Evolutionary conservation across 805 yeast species (phyloP), one percentile per base, ranked within the genome.

Genomic region (Metschnikowia arizonensis): DNA sequence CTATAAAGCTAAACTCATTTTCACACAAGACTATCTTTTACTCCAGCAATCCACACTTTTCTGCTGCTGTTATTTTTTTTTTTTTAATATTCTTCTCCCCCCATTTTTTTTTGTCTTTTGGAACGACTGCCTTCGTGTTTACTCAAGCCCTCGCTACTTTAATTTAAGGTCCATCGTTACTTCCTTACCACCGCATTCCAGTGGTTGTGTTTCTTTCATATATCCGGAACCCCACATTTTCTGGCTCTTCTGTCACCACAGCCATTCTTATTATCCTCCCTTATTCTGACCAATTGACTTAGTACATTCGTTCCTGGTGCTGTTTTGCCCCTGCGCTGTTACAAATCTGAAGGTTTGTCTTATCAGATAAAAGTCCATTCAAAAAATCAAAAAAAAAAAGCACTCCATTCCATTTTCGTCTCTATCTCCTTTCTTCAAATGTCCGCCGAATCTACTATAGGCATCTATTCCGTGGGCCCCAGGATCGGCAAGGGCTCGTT

Each of bases 401-500:
- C n/a, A n/a, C n/a, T n/a, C n/a, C n/a, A 7, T 11, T 19, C 34
- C n/a, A 10, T 3, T n/a, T n/a, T 10, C 12, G 10, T 32, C 19
- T 8, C 17, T 18, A 6, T 9, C 17, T 11, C 4, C 23, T 23
- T n/a, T 14, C 19, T 19, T 28, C 11, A 17, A 17, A 32, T 34
- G 40, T 34, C 45, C 11, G 39, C 45, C 11, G 39, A 41, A 14
- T 34, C 46, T 23, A 42, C 36, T 7, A 45, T 48, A 10, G 83
- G 82, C 5, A 63, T 66, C 41, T 83, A 79, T 57, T 65, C 72
- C 18, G 71, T 83, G n/a, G 88, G 88, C 19, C 78, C 83, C 15
- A 95, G 89, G 63, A 91, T 93, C 44, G 99, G 99, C 19, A 82
- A 86, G 57, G 99, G 99, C 28, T 86, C 96, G 7, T 93, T 93